Base-by-base conservation (phyloP, 306 rosid species). In the Luffa acutangula region DNA sequence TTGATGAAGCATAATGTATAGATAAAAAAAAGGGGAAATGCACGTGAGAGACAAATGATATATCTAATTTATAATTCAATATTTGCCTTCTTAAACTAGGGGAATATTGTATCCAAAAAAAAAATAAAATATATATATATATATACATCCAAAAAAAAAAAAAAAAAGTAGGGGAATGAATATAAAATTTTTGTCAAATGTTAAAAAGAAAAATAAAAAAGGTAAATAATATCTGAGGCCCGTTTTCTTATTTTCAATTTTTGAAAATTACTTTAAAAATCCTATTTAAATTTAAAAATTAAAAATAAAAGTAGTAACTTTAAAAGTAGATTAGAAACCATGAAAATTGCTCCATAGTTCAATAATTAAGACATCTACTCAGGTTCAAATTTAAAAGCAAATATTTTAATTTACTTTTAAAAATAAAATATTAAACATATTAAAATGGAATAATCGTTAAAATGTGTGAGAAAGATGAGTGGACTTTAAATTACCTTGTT, bases 401-500 rank as follows among this genome's bases (percentile, higher is more conserved):
- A 25, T 25, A 25, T 25, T 25, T 25, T 25, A 25, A 25, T 25
- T 25, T 25, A 25, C 1, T 25, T 46, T 39, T 39, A 39, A 39
- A 9, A 46, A 7, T 21, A 59, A 59, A 25, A 8, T 3, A 3
- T 9, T 21, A 12, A 62, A 1, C 7, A n/a, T n/a, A 31, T 62
- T 11, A 62, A n/a, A 56, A 56, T 17, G n/a, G 2, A 56, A 56
- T 56, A 8, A 7, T 56, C 18, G 6, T 21, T 7, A 59, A 59
- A 21, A 59, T 59, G 37, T 59, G 46, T 4, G 34, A 41, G 18
- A 71, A 49, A 39, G 31, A 57, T 7, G 37, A 25, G 65, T 58
- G 1, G 13, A 57, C 39, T 18, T 65, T 4, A 75, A 84, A 73
- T 31, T 89, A 93, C 98, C 98, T 91, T 3, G 98, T 93, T 59